phyloP scores from a whole-genome alignment of 192 early-diverging fungal genomes.

The Chytriomyces sp. region DNA sequence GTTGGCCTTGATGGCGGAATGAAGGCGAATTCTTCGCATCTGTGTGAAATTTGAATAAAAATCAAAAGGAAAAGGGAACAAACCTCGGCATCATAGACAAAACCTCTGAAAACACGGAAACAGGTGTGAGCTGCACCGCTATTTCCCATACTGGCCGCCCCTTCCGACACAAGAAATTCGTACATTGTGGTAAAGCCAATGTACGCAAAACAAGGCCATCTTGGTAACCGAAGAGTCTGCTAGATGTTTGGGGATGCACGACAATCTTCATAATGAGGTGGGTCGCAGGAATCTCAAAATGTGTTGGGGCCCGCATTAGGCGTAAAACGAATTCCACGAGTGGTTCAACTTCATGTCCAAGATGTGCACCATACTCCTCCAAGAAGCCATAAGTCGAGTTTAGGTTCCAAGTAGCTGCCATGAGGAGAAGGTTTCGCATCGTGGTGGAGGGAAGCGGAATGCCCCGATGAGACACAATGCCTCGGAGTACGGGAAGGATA shows the following conservation, averaged over 20 bases:
- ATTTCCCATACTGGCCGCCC: neutral
- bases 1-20: no score
- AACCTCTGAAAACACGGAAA: neutral
- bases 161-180: neutral
- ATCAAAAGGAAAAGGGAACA: neutral
- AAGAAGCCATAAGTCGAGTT: neutral
- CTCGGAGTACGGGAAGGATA: neutral
- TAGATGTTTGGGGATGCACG: neutral
- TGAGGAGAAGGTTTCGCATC: neutral
- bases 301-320: neutral
- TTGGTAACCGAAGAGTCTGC: neutral
- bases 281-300: constrained; percentile 1
- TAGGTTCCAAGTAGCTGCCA: constrained; percentile 13
- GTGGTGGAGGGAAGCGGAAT: neutral
- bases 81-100: neutral
- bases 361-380: neutral
- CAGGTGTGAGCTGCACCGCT: neutral
- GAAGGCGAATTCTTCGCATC: neutral
- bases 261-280: constrained; percentile 5
- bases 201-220: neutral
- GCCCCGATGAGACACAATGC: neutral
- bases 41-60: neutral
- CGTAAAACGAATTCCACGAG: constrained; percentile 6
- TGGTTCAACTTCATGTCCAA: constrained; percentile 5
- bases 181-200: neutral